Evolutionary conservation across 306 rosid genomes (phyloP).

Genomic region (Dicorynia guianensis): DNA sequence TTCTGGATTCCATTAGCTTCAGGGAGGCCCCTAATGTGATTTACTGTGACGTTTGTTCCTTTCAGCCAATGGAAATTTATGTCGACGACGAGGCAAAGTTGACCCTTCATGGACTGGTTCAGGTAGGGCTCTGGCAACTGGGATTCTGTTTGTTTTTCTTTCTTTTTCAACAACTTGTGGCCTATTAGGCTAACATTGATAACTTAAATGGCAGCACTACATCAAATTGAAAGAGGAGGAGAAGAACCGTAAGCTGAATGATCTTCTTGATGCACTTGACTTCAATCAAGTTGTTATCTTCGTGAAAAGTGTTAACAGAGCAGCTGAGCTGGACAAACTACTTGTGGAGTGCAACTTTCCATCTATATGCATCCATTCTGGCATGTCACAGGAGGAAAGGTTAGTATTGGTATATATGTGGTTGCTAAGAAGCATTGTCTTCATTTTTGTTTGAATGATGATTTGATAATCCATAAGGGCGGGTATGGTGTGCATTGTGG

Average conservation of each 20-base stretch:
- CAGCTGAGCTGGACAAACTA: conserved; percentile 96
- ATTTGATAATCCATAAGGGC: background rate
- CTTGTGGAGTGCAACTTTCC: conserved; percentile 98
- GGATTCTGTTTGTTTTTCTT: background rate
- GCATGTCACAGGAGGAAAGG: conserved; percentile 99
- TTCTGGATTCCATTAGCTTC: conserved; percentile 91
- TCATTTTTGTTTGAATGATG: background rate
- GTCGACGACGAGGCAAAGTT: conserved; percentile 98
- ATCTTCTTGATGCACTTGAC: conserved; percentile 97
- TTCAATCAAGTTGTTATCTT: conserved; percentile 97
- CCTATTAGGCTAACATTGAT: conserved; percentile 37
- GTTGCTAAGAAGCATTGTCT: background rate
- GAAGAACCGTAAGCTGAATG: conserved; percentile 95
- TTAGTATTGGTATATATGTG: conserved; percentile 37
- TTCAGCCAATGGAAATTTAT: conserved; percentile 99
- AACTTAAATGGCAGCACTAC: conserved; percentile 79
- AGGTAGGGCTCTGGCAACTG: conserved; percentile 52
- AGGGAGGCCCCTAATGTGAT: conserved; percentile 89
- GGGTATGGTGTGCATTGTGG: background rate
- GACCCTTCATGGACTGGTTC: conserved; percentile 98
- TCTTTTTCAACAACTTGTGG: conserved; percentile 10
- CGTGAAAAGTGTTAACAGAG: conserved; percentile 96
- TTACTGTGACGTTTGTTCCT: conserved; percentile 91
- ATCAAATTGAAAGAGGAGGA: conserved; percentile 95
- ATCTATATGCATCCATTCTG: conserved; percentile 97